Evolutionary conservation across 2,329 filamentous ascomycete species (phyloP).

Genomic region (Coniella vitis): DNA sequence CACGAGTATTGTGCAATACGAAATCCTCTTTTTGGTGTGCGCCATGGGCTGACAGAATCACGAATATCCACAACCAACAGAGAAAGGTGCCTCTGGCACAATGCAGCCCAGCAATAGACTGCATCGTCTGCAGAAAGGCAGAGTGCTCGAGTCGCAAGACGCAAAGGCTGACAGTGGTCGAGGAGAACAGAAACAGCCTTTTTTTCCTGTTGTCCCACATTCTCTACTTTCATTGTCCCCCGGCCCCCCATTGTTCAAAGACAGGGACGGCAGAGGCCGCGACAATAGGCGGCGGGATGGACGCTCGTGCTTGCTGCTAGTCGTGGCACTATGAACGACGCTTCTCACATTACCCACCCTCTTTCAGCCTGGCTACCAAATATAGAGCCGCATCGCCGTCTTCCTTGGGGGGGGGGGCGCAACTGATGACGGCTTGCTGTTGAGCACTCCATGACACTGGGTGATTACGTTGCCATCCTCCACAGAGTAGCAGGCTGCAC

Average conservation of each 20-base stretch:
- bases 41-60: too few relatives aligned
- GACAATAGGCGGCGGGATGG: constrained; percentile 1
- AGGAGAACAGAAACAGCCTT: too few relatives aligned
- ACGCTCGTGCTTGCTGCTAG: not conserved
- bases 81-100: not conserved
- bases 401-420: too few relatives aligned
- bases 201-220: too few relatives aligned
- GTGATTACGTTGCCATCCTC: not conserved
- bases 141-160: too few relatives aligned
- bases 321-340: not conserved
- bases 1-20: not conserved
- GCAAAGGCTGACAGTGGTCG: not conserved
- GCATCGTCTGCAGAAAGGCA: too few relatives aligned
- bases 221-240: too few relatives aligned
- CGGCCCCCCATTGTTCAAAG: constrained; percentile 1
- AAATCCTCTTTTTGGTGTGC: not conserved
- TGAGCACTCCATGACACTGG: too few relatives aligned
- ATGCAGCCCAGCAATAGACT: too few relatives aligned
- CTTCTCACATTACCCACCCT: not conserved
- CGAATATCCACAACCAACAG: not conserved
- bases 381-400: not conserved
- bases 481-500: too few relatives aligned
- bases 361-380: not conserved
- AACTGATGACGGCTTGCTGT: too few relatives aligned
- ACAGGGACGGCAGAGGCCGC: not conserved